Evolutionary conservation across 306 rosid genomes (phyloP).

Genomic region (Cotoneaster glaucophyllus): DNA sequence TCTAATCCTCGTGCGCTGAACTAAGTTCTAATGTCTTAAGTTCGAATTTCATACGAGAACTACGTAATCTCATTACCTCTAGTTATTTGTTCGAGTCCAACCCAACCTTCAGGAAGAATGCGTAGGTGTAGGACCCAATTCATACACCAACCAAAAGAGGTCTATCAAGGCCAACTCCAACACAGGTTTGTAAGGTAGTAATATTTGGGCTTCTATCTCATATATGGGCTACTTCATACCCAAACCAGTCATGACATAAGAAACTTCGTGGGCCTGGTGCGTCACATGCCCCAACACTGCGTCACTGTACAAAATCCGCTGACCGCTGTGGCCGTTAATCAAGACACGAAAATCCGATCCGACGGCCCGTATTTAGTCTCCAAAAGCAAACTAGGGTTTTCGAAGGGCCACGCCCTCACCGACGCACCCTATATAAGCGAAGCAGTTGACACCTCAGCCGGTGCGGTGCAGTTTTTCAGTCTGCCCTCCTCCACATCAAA

Average conservation of each 20-base stretch:
- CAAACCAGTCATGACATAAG: background rate
- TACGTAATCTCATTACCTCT: no score
- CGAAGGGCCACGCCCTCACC: background rate
- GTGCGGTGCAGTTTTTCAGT: constrained; percentile 52
- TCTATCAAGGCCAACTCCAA: background rate
- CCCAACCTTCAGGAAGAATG: background rate
- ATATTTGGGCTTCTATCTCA: background rate
- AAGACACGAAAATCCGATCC: background rate
- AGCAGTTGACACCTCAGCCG: constrained; percentile 7
- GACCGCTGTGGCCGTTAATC: constrained; percentile 4
- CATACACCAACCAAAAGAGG: background rate
- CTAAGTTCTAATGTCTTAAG: background rate
- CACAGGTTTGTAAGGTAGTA: background rate
- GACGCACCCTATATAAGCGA: constrained; percentile 21
- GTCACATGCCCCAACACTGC: background rate
- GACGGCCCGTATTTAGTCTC: constrained; percentile 13
- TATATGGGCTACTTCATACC: background rate
- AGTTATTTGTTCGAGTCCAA: background rate
- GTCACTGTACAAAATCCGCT: background rate
- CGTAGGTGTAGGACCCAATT: background rate
- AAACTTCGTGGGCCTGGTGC: background rate
- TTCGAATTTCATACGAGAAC: no score
- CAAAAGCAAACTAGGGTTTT: constrained; percentile 38
- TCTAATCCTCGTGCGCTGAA: no score
- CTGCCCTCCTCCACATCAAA: constrained; percentile 55